Evolutionary conservation across 2,329 filamentous ascomycete species (phyloP).

Genomic region (Neofusicoccum parvum): DNA sequence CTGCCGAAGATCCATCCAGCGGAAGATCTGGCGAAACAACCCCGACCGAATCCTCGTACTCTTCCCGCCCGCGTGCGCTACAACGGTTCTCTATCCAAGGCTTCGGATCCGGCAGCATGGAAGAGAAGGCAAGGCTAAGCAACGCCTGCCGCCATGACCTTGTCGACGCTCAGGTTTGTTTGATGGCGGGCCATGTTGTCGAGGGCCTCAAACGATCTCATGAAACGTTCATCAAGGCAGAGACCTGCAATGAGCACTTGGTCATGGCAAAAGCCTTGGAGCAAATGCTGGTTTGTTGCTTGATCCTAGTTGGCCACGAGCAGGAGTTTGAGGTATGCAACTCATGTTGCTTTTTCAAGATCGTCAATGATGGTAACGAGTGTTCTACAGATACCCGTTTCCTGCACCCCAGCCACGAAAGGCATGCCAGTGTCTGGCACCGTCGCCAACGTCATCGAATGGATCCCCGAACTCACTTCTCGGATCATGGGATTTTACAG

Average conservation of each 20-base stretch:
- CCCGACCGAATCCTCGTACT: constrained; percentile 32
- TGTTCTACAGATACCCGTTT: constrained; percentile 4
- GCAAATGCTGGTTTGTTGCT: constrained; percentile 76
- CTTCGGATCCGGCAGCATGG: constrained; percentile 65
- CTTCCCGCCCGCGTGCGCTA: constrained; percentile 50
- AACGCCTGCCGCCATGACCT: constrained; percentile 76
- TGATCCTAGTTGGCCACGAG: constrained; percentile 82
- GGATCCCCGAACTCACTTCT: constrained; percentile 15
- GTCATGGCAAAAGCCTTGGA: constrained; percentile 97
- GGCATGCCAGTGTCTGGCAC: constrained; percentile 16
- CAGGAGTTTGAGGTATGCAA: constrained; percentile 72
- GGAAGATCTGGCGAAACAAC: constrained; percentile 19
- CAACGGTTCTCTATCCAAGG: constrained; percentile 66
- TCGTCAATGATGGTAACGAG: background rate
- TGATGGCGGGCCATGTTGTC: constrained; percentile 86
- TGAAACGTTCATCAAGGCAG: constrained; percentile 76
- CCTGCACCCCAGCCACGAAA: constrained; percentile 11
- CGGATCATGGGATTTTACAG: constrained; percentile 17
- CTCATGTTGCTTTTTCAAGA: background rate
- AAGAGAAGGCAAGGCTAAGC: constrained; percentile 81
- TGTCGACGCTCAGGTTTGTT: constrained; percentile 66
- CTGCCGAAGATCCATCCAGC: constrained; percentile 6
- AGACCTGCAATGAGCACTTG: constrained; percentile 84
- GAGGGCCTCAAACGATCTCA: constrained; percentile 83
- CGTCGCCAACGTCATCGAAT: constrained; percentile 2